Evolutionary conservation across 768 basidiomycete species (phyloP).

Genomic region (Boletales sp.): DNA sequence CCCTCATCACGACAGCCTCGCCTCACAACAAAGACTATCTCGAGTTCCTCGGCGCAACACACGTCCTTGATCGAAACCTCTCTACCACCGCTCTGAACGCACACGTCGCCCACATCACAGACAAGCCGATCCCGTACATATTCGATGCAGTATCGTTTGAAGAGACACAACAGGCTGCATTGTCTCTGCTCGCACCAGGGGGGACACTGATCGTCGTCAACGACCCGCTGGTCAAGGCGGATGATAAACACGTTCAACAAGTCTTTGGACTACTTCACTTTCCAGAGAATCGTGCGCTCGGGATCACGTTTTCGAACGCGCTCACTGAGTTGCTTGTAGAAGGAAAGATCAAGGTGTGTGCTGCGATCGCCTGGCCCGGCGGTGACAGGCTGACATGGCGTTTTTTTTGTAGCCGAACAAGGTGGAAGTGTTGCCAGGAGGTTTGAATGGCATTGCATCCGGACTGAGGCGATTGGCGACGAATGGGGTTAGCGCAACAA

Average conservation of each 20-base stretch:
- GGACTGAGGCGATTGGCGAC: slow-evolving; percentile 30
- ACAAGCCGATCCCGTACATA: slow-evolving; percentile 4
- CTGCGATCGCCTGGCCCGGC: background rate
- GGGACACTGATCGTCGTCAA: slow-evolving; percentile 24
- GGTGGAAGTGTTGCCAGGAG: slow-evolving; percentile 37
- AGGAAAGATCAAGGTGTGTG: slow-evolving; percentile 15
- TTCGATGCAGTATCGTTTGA: slow-evolving; percentile 30
- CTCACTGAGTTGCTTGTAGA: slow-evolving; percentile 15
- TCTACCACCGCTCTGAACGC: slow-evolving; percentile 2
- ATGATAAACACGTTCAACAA: background rate
- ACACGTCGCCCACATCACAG: slow-evolving; percentile 2
- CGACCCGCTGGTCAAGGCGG: background rate
- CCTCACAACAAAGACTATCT: slow-evolving; percentile 28
- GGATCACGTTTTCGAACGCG: slow-evolving; percentile 1
- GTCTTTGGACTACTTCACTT: slow-evolving; percentile 2
- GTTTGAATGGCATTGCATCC: slow-evolving; percentile 30
- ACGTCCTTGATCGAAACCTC: slow-evolving; percentile 32
- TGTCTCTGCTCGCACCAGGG: slow-evolving; percentile 26
- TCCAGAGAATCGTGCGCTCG: slow-evolving; percentile 8
- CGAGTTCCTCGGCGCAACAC: slow-evolving; percentile 33
- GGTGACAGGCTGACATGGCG: background rate
- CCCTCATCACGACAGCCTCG: slow-evolving; percentile 38
- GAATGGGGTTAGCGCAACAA: slow-evolving; percentile 34
- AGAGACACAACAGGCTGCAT: slow-evolving; percentile 32
- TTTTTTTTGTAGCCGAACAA: slow-evolving; percentile 28